Evolutionary conservation across 2,329 filamentous ascomycete species (phyloP).

Genomic region (Aureobasidium sp.): DNA sequence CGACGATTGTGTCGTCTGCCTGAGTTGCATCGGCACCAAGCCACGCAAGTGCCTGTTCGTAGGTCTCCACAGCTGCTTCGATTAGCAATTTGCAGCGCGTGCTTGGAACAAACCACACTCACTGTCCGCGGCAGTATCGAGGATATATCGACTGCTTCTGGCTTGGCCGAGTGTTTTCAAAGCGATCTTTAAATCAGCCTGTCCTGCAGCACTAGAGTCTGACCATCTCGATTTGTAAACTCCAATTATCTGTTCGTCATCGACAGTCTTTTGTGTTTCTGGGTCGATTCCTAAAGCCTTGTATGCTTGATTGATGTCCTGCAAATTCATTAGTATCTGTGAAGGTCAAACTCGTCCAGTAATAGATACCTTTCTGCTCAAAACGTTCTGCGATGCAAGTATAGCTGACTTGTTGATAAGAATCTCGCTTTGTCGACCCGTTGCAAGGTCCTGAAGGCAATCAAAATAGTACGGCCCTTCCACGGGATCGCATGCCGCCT

Average conservation of each 20-base stretch:
- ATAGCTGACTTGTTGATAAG: slow-evolving; percentile 53
- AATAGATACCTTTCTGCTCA: slow-evolving; percentile 36
- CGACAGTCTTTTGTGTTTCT: slow-evolving; percentile 35
- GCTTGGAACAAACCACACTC: slow-evolving; percentile 20
- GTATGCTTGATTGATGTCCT: slow-evolving; percentile 53
- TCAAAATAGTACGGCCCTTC: slow-evolving; percentile 57
- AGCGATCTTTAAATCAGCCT: slow-evolving; percentile 49
- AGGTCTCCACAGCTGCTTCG: slow-evolving; percentile 48
- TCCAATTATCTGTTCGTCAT: slow-evolving; percentile 56
- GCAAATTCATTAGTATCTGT: not conserved
- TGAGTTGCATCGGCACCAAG: slow-evolving; percentile 44
- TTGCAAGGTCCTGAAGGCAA: slow-evolving; percentile 55
- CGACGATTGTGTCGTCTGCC: slow-evolving; percentile 51
- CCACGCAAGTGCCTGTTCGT: slow-evolving; percentile 57
- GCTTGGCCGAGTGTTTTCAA: slow-evolving; percentile 55
- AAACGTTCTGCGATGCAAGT: slow-evolving; percentile 52
- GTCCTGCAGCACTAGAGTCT: slow-evolving; percentile 15
- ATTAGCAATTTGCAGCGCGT: not conserved
- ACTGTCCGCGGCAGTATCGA: slow-evolving; percentile 51
- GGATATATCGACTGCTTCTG: slow-evolving; percentile 51
- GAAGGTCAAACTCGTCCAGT: not conserved
- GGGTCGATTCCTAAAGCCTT: slow-evolving; percentile 50
- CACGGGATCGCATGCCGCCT: slow-evolving; percentile 48
- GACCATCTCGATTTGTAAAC: slow-evolving; percentile 48
- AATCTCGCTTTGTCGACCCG: slow-evolving; percentile 48